phyloP scores from a whole-genome alignment of 768 basidiomycete species.

The Albatrellus ellisii region DNA sequence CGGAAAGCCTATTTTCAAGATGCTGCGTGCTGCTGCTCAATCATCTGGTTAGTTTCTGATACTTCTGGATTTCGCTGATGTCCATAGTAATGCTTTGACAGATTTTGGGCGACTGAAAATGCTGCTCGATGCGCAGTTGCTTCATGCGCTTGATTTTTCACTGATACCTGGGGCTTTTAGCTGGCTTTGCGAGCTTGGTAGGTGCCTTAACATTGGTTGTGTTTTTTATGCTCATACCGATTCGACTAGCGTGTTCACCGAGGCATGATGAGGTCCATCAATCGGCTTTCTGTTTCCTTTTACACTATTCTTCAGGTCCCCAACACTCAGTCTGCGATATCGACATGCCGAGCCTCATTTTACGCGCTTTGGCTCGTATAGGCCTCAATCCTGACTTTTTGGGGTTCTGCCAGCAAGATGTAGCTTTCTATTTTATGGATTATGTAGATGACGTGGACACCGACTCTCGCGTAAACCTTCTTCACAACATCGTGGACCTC shows the following conservation, averaged over 20 bases:
- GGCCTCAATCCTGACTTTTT: not conserved
- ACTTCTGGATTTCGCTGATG: not conserved
- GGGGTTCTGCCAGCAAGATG: not conserved
- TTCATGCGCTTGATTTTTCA: not conserved
- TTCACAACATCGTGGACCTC: not conserved
- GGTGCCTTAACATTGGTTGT: not conserved
- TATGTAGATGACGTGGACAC: not conserved
- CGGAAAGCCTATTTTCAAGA: constrained; percentile 4
- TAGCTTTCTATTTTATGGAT: too few species aligned
- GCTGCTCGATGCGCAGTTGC: not conserved
- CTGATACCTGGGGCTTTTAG: not conserved
- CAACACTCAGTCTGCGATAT: not conserved
- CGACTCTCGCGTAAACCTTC: not conserved
- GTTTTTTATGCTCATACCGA: not conserved
- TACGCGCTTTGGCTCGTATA: not conserved
- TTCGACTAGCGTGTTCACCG: too few species aligned
- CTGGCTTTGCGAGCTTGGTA: not conserved
- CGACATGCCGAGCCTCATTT: not conserved
- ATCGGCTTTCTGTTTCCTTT: not conserved
- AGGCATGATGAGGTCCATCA: too few species aligned
- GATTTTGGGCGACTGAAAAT: not conserved
- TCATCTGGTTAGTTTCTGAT: not conserved
- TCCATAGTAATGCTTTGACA: not conserved
- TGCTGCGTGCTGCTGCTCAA: not conserved
- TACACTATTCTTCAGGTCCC: not conserved